These are phyloP conservation scores for Volvox carteri DNA, from an alignment of 163 green algal genomes.

Conservation along the genomic window DNA sequence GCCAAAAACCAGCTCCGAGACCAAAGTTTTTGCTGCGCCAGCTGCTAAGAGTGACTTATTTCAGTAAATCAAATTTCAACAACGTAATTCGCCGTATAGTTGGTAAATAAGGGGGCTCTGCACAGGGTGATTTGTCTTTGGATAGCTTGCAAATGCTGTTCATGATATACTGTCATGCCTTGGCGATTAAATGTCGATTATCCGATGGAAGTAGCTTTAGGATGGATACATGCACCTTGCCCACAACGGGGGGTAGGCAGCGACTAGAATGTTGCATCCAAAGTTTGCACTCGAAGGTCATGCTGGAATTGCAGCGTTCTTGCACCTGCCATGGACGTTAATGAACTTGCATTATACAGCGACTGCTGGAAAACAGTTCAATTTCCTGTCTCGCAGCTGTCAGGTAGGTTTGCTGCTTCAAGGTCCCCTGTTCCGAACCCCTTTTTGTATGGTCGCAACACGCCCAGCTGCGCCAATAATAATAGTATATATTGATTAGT, in stretches of 20 bases:
- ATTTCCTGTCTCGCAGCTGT: not conserved
- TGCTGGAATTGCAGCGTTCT: not conserved
- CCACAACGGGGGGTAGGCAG: too few species aligned
- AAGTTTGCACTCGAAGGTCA: not conserved
- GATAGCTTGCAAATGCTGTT: not conserved
- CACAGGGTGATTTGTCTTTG: not conserved
- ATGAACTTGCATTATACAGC: not conserved
- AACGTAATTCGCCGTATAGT: too few species aligned
- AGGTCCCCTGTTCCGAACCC: too few species aligned
- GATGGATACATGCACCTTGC: too few species aligned
- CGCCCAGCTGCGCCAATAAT: not conserved
- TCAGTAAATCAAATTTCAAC: too few species aligned
- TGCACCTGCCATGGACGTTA: not conserved
- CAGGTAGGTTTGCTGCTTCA: not conserved
- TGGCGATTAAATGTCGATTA: too few species aligned
- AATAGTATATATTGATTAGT: not conserved
- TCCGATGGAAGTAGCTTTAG: too few species aligned
- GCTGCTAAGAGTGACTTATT: too few species aligned
- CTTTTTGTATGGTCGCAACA: too few species aligned
- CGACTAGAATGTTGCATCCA: not conserved
- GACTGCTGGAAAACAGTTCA: not conserved
- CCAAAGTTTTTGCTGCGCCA: too few species aligned
- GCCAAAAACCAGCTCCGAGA: too few species aligned
- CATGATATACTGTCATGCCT: too few species aligned
- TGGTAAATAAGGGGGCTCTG: not conserved